Evolutionary conservation across 139 green algal genomes (phyloP).

Genomic region (Bryopsis sp.): DNA sequence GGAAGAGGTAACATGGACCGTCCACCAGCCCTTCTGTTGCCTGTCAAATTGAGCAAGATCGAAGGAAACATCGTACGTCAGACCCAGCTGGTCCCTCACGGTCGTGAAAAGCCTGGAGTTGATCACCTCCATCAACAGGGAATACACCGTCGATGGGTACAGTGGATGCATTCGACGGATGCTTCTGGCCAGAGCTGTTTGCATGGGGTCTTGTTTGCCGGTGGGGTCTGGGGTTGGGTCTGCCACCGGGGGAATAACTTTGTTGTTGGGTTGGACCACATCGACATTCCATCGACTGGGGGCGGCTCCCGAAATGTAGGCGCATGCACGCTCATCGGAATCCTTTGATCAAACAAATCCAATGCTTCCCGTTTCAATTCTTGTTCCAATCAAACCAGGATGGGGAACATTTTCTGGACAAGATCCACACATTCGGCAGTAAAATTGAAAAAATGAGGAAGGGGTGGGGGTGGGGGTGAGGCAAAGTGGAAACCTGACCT

Average conservation of each 20-base stretch:
- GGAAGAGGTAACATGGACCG: constrained; percentile 85
- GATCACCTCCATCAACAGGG: constrained; percentile 60
- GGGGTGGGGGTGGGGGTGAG: too few relatives aligned
- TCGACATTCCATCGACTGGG: constrained; percentile 77
- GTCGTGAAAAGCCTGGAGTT: constrained; percentile 96
- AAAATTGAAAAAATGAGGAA: too few relatives aligned
- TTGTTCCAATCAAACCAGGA: too few relatives aligned
- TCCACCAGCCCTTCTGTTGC: constrained; percentile 62
- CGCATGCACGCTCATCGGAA: constrained; percentile 87
- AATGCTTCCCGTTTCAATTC: too few relatives aligned
- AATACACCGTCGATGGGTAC: constrained; percentile 60
- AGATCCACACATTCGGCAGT: too few relatives aligned
- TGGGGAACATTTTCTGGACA: too few relatives aligned
- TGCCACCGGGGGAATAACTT: too few relatives aligned
- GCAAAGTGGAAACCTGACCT: too few relatives aligned
- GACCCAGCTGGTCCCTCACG: constrained; percentile 82
- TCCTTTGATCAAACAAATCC: constrained; percentile 42
- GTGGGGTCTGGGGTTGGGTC: too few relatives aligned
- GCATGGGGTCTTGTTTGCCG: too few relatives aligned
- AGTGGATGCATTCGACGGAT: constrained; percentile 72
- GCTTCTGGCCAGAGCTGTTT: constrained; percentile 20
- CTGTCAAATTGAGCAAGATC: constrained; percentile 70
- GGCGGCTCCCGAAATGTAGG: constrained; percentile 80
- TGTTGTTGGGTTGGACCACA: too few relatives aligned
- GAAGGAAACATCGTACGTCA: constrained; percentile 99